A percentile compares a stretch with the other conserved stretches of the same genome.
phyloP scores from a whole-genome alignment of 164 flowering plant species.

The Chimonanthus praecox region DNA sequence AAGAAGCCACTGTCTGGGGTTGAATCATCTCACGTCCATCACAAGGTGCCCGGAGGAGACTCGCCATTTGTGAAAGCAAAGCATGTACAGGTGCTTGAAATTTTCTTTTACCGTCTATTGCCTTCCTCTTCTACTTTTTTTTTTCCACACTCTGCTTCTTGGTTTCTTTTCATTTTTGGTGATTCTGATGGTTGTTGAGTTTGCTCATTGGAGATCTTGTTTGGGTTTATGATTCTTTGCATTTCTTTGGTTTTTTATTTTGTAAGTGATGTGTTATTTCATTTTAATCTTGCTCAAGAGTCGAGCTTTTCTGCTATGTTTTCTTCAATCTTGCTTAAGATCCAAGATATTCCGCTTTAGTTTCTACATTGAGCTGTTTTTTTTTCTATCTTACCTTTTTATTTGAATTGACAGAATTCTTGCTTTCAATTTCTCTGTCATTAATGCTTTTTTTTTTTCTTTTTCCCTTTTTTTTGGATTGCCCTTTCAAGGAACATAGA shows the following conservation, averaged over 20 bases:
- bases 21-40: slow-evolving; percentile 50
- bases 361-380: too few species aligned
- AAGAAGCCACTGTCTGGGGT: slow-evolving; percentile 18
- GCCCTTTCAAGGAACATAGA: too few species aligned
- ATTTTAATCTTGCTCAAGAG: neutral
- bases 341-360: neutral
- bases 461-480: too few species aligned
- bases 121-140: neutral
- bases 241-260: too few species aligned
- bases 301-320: neutral
- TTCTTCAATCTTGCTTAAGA: neutral
- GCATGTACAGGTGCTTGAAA: slow-evolving; percentile 68
- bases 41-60: slow-evolving; percentile 72
- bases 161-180: neutral
- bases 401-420: too few species aligned
- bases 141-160: neutral
- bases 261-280: too few species aligned
- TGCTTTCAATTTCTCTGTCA: too few species aligned
- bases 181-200: neutral
- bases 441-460: too few species aligned
- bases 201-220: too few species aligned
- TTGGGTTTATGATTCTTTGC: too few species aligned
- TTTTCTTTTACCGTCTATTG: neutral
- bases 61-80: slow-evolving; percentile 82
- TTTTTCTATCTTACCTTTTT: too few species aligned